phyloP scores from a whole-genome alignment of 1,139 yeast genomes.

The Groenewaldozyma sp. region DNA sequence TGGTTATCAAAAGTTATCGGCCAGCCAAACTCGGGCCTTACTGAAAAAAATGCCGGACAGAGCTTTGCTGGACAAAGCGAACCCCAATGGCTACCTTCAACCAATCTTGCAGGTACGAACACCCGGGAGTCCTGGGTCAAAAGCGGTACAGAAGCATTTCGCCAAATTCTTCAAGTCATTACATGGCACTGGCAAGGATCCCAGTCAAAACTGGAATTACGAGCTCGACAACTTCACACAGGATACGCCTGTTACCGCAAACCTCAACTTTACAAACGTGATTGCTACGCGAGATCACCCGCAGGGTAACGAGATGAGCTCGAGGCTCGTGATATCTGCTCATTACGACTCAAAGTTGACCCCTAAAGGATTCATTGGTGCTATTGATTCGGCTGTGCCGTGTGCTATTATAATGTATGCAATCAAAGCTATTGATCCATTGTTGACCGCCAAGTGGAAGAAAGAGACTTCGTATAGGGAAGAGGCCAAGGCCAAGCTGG shows the following conservation, averaged over 20 bases:
- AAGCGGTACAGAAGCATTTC: constrained; percentile 33
- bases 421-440: constrained; percentile 30
- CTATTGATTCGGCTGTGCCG: constrained; percentile 49
- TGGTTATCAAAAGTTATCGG: constrained; percentile 11
- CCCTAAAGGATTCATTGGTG: constrained; percentile 51
- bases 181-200: constrained; percentile 5
- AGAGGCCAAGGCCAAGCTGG: constrained; percentile 14
- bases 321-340: constrained; percentile 40
- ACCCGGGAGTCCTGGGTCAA: constrained; percentile 40
- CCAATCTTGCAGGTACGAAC: constrained; percentile 32
- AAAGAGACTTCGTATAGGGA: constrained; percentile 1
- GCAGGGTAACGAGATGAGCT: constrained; percentile 17
- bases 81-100: constrained; percentile 20
- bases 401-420: constrained; percentile 43
- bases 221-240: constrained; percentile 36
- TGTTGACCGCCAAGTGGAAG: constrained; percentile 23
- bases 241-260: constrained; percentile 28
- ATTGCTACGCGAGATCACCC: constrained; percentile 31
- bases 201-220: constrained; percentile 31
- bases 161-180: constrained; percentile 15
- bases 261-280: constrained; percentile 38
- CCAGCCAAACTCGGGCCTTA: constrained; percentile 6
- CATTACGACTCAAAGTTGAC: constrained; percentile 44
- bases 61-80: constrained; percentile 14
- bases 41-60: background rate